Evolutionary conservation across 306 rosid species (phyloP).

Genomic region (Pyrus communis): DNA sequence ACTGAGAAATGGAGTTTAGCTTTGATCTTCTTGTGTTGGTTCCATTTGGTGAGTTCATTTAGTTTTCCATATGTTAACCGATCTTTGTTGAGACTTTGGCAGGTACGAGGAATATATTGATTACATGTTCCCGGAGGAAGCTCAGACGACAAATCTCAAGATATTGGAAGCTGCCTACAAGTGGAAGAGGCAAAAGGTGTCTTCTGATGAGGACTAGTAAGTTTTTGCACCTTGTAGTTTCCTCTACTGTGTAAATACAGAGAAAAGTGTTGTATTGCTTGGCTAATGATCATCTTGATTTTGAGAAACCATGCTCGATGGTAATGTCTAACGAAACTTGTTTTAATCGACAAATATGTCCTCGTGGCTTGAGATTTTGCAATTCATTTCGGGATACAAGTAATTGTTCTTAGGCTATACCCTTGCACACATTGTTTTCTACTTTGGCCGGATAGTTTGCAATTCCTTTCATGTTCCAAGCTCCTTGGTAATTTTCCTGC

Average conservation of each 20-base stretch:
- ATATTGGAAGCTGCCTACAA: constrained; percentile 92
- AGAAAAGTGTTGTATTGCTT: not conserved
- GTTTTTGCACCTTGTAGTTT: not conserved
- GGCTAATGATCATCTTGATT: not conserved
- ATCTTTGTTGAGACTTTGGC: constrained; percentile 38
- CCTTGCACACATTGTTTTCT: too few species aligned
- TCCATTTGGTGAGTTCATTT: not conserved
- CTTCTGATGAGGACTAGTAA: constrained; percentile 37
- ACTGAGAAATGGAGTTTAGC: not conserved
- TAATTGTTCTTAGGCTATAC: not conserved
- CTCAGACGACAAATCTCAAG: constrained; percentile 80
- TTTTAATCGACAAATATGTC: not conserved
- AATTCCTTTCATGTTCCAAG: too few species aligned
- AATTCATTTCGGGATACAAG: not conserved
- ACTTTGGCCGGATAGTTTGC: too few species aligned
- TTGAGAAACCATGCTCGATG: not conserved
- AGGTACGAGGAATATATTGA: constrained; percentile 80
- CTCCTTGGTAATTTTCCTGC: too few species aligned
- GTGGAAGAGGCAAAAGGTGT: constrained; percentile 79
- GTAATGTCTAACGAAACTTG: not conserved
- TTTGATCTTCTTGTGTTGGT: not conserved
- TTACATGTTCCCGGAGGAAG: constrained; percentile 78
- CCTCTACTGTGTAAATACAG: constrained; percentile 11
- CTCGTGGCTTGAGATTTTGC: not conserved
- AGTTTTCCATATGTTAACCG: constrained; percentile 6